Percentiles rank a stretch among this genome's conserved stretches.
These are phyloP conservation scores for Medicago lupulina DNA, from an alignment of 306 rosid species.

Conservation along the genomic window DNA sequence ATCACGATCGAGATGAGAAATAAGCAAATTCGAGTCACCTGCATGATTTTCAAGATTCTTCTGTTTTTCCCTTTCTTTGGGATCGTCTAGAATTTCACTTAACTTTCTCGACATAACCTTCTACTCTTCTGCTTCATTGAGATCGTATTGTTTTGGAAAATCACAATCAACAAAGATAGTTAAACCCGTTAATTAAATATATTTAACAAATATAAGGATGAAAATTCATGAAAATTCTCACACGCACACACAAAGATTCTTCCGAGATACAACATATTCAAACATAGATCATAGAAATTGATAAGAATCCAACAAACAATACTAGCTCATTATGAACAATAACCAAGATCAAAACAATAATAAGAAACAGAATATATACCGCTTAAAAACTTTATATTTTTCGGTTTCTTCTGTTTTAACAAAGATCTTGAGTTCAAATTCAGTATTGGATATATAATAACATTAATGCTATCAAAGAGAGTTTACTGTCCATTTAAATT, in stretches of 20 bases:
- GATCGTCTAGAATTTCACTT: neutral
- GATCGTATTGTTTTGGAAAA: neutral
- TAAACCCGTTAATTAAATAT: constrained; percentile 30
- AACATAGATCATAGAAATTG: constrained; percentile 35
- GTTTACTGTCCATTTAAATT: no score
- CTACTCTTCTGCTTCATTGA: neutral
- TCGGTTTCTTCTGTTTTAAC: neutral
- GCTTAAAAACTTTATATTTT: constrained; percentile 9
- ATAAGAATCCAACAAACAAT: neutral
- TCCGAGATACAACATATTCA: constrained; percentile 27
- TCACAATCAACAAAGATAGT: constrained; percentile 1
- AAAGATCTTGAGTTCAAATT: no score
- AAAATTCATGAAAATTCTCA: neutral
- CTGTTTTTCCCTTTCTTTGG: constrained; percentile 35
- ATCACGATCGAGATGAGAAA: constrained; percentile 64
- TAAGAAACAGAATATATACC: neutral
- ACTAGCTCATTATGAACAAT: constrained; percentile 24
- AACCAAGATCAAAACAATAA: constrained; percentile 16
- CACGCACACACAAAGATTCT: constrained; percentile 5
- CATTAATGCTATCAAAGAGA: no score
- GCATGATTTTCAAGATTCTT: constrained; percentile 25
- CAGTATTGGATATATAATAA: no score
- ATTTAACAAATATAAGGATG: constrained; percentile 25
- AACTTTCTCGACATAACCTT: neutral
- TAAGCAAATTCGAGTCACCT: constrained; percentile 49